Conservation (phyloP, 73 alveolate species). For the Paramecium octaurelia region DNA sequence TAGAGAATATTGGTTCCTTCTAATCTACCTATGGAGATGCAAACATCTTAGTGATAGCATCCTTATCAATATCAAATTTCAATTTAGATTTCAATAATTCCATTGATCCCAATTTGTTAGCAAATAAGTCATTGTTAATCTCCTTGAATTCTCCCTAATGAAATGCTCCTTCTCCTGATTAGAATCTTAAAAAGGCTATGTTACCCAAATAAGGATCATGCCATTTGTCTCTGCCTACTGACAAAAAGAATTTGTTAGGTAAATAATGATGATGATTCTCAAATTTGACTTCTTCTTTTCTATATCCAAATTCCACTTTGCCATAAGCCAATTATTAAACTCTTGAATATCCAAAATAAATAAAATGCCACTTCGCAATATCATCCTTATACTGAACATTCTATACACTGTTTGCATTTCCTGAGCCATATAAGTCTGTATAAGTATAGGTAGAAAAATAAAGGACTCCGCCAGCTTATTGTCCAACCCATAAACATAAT, state of each 20-base stretch:
- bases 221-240: slow-evolving; percentile 3
- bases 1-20: neutral
- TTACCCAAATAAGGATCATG: slow-evolving; percentile 10
- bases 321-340: neutral
- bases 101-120: neutral
- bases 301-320: neutral
- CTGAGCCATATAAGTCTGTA: neutral
- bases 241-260: slow-evolving; percentile 19
- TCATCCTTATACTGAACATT: neutral
- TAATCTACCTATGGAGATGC: neutral
- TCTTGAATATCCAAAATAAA: slow-evolving; percentile 39
- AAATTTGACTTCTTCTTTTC: neutral
- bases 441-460: slow-evolving; percentile 23
- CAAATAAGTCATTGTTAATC: neutral
- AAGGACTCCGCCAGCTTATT: neutral
- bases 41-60: neutral
- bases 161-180: slow-evolving; percentile 42
- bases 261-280: slow-evolving; percentile 8
- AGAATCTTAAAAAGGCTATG: slow-evolving; percentile 6
- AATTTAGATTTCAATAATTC: neutral
- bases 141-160: neutral
- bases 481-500: neutral
- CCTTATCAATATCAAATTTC: neutral
- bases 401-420: neutral
- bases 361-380: slow-evolving; percentile 26